A percentile compares a stretch with the other conserved stretches of the same genome.
These are phyloP conservation scores for Leccinum olivaceopallidum DNA, from an alignment of 768 basidiomycete genomes.

Conservation along the genomic window DNA sequence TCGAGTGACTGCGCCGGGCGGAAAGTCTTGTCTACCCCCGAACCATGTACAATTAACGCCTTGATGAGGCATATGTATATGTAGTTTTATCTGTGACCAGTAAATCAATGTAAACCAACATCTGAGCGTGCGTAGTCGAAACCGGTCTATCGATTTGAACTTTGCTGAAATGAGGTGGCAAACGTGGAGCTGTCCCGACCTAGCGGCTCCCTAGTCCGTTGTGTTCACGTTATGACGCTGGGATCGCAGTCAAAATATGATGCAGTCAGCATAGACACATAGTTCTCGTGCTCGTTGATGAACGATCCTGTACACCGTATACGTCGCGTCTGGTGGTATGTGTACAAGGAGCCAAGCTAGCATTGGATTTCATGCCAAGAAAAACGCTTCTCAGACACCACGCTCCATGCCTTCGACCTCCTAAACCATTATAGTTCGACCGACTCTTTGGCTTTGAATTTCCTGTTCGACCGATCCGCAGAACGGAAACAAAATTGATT, in stretches of 20 bases:
- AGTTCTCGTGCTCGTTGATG: too few species aligned
- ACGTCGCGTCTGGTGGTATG: neutral
- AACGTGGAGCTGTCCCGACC: too few species aligned
- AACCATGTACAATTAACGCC: neutral
- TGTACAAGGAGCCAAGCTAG: neutral
- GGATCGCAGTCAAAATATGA: too few species aligned
- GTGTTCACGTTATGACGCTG: too few species aligned
- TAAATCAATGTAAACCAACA: neutral
- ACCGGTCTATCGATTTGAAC: too few species aligned
- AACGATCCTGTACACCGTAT: too few species aligned
- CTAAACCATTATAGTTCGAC: constrained; percentile 55
- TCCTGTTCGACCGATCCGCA: constrained; percentile 75
- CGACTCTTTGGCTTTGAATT: constrained; percentile 86
- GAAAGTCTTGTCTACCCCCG: neutral
- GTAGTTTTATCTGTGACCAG: too few species aligned
- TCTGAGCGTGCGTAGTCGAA: neutral
- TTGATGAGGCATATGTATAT: neutral
- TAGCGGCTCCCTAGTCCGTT: too few species aligned
- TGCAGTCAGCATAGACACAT: too few species aligned
- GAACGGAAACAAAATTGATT: constrained; percentile 85
- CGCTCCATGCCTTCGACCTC: neutral
- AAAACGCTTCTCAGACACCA: neutral
- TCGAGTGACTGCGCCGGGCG: too few species aligned
- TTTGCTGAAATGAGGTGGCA: too few species aligned
- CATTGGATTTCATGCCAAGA: neutral